Conservation (phyloP, 108 stramenopile species). For the Fistulifera pelliculosa region DNA sequence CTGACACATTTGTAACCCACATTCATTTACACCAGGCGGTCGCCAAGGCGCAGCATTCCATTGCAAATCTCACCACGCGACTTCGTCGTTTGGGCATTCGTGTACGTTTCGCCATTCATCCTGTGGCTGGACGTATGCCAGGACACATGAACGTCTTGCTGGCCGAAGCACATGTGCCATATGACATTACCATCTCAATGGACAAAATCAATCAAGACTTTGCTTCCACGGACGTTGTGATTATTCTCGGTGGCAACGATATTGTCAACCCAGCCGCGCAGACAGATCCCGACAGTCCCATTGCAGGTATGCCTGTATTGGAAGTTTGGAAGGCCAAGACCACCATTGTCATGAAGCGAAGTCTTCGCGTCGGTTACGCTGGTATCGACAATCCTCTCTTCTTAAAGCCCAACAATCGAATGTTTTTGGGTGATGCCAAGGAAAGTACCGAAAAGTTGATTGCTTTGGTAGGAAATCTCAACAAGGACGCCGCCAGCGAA, state of each 20-base stretch:
- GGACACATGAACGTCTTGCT: conserved; percentile 80
- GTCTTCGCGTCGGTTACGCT: conserved; percentile 77
- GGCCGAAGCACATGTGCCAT: conserved; percentile 81
- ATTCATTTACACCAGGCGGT: too few relatives aligned
- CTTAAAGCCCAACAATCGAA: conserved; percentile 54
- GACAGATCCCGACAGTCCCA: conserved; percentile 63
- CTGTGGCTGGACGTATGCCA: conserved; percentile 81
- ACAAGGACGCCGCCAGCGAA: neutral
- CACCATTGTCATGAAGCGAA: conserved; percentile 78
- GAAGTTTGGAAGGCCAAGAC: conserved; percentile 74
- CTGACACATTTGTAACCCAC: too few relatives aligned
- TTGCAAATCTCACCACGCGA: conserved; percentile 51
- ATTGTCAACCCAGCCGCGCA: conserved; percentile 82
- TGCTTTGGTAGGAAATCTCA: conserved; percentile 18
- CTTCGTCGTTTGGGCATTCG: conserved; percentile 58
- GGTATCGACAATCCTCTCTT: conserved; percentile 83
- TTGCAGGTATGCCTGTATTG: conserved; percentile 73
- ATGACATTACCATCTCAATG: conserved; percentile 49
- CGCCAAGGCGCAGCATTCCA: conserved; percentile 71
- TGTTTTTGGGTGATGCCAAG: conserved; percentile 74
- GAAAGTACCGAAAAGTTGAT: conserved; percentile 37
- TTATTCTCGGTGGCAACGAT: conserved; percentile 51
- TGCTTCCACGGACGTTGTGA: conserved; percentile 43
- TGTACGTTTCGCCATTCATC: conserved; percentile 76
- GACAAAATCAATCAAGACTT: conserved; percentile 56